Conservation (phyloP, 2,329 filamentous ascomycete genomes). For the Tolypocladium nubicola region DNA sequence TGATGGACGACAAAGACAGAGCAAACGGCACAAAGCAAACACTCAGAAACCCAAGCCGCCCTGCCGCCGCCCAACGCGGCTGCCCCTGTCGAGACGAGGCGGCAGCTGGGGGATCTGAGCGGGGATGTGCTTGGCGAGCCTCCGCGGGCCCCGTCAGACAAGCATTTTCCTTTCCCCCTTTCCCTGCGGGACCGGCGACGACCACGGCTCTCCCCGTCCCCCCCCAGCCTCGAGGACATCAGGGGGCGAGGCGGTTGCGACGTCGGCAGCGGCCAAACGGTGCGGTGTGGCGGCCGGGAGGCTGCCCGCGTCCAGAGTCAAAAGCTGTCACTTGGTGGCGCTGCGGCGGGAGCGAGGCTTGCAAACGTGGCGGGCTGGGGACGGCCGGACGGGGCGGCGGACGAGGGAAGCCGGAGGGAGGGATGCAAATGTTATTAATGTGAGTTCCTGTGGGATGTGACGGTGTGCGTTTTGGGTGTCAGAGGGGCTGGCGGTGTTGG, state of each 20-base stretch:
- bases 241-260: neutral
- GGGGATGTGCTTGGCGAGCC: neutral
- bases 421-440: neutral
- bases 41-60: neutral
- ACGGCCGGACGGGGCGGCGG: neutral
- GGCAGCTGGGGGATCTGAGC: neutral
- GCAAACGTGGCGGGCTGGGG: neutral
- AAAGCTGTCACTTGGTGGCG: neutral
- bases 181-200: neutral
- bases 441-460: neutral
- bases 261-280: neutral
- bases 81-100: neutral
- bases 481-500: neutral
- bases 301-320: neutral
- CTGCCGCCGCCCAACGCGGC: neutral
- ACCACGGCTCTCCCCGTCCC: neutral
- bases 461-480: neutral
- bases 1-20: neutral
- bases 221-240: neutral
- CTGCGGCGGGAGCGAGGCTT: neutral
- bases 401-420: neutral
- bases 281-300: neutral
- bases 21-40: neutral
- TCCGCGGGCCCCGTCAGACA: neutral
- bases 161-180: neutral